phyloP scores from a whole-genome alignment of 169 alveolate genomes.

The Babesia ovata region DNA sequence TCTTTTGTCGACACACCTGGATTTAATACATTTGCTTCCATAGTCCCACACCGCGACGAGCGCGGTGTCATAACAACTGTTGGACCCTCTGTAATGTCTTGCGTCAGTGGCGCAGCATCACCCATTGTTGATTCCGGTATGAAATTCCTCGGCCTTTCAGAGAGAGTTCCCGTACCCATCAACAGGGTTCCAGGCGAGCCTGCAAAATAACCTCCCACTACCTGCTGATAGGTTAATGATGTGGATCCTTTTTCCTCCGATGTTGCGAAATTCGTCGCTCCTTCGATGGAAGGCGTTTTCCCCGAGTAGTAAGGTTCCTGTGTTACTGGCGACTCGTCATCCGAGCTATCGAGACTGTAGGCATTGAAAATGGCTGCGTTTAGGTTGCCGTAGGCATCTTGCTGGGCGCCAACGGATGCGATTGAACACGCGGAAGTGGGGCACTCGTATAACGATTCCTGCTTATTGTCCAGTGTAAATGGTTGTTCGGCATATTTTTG shows the following conservation, averaged over 20 bases:
- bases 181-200: constrained; percentile 20
- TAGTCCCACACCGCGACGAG: neutral
- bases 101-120: neutral
- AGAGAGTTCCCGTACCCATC: neutral
- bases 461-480: constrained; percentile 1
- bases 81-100: neutral
- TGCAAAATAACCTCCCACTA: constrained; percentile 52
- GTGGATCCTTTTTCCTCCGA: constrained; percentile 43
- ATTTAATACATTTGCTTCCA: neutral
- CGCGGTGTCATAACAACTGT: constrained; percentile 4
- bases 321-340: neutral
- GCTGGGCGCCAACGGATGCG: constrained; percentile 30
- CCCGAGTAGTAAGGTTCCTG: neutral
- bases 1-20: neutral
- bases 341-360: constrained; percentile 16
- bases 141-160: constrained; percentile 26
- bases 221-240: constrained; percentile 16
- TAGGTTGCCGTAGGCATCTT: constrained; percentile 1
- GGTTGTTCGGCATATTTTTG: constrained; percentile 8
- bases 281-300: neutral
- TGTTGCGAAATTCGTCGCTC: no score
- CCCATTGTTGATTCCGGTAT: constrained; percentile 1
- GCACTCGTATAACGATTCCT: constrained; percentile 60
- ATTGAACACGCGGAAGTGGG: constrained; percentile 70
- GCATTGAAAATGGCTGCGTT: neutral